Evolutionary conservation across 805 yeast genomes (phyloP).

Genomic region (Candida silvicultrix): DNA sequence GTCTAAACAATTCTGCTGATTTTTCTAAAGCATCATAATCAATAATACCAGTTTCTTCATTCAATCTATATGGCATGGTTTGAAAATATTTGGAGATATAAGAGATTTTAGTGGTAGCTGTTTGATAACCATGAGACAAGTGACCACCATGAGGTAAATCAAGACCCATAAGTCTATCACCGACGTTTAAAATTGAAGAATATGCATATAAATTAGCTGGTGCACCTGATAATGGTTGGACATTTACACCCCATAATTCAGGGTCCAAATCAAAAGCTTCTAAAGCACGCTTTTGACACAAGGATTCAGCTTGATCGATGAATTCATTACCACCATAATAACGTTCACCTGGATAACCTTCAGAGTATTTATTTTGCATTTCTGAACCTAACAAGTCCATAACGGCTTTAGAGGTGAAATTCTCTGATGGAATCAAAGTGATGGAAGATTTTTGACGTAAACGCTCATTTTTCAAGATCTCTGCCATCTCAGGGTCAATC

Average conservation of each 20-base stretch:
- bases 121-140: conserved; percentile 94
- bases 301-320: conserved; percentile 83
- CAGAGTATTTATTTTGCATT: conserved; percentile 97
- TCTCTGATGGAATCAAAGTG: conserved; percentile 91
- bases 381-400: conserved; percentile 93
- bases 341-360: conserved; percentile 97
- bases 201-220: conserved; percentile 95
- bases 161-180: conserved; percentile 94
- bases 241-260: conserved; percentile 94
- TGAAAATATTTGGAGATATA: conserved; percentile 91
- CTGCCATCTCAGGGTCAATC: conserved; percentile 80
- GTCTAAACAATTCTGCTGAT: conserved; percentile 84
- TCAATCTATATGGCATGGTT: conserved; percentile 94
- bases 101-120: conserved; percentile 82
- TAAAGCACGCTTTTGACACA: conserved; percentile 90
- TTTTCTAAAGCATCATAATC: conserved; percentile 85
- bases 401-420: conserved; percentile 92
- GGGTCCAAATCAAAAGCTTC: conserved; percentile 73
- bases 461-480: conserved; percentile 70
- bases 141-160: conserved; percentile 99
- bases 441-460: conserved; percentile 87
- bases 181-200: conserved; percentile 81
- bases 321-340: conserved; percentile 97
- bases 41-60: conserved; percentile 80
- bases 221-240: conserved; percentile 91